Evolutionary conservation across 305 asterid genomes (phyloP).

Genomic region (Fraxinus latifolia): DNA sequence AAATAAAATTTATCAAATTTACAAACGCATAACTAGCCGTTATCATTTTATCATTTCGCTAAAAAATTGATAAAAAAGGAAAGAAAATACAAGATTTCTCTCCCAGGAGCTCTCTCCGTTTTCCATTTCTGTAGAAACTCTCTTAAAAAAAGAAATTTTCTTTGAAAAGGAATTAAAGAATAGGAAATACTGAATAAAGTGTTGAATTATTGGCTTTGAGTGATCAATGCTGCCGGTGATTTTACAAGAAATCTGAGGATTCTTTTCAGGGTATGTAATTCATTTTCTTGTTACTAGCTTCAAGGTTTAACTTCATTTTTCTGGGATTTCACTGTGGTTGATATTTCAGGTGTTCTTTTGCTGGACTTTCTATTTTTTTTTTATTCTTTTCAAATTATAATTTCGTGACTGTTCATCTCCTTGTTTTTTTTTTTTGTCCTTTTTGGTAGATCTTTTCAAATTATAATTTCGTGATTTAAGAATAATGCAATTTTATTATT

Average conservation of each 20-base stretch:
- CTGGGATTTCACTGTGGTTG: background rate
- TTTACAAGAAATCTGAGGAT: conserved; percentile 19
- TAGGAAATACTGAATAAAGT: conserved; percentile 1
- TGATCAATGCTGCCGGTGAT: conserved; percentile 23
- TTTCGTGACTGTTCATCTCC: background rate
- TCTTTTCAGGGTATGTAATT: conserved; percentile 24
- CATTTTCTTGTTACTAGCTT: background rate
- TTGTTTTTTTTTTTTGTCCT: background rate
- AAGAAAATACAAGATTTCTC: conserved; percentile 8
- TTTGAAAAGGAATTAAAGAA: background rate
- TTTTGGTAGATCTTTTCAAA: background rate
- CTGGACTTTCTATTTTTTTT: background rate
- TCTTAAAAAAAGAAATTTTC: conserved; percentile 11
- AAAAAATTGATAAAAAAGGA: background rate
- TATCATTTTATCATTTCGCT: conserved; percentile 17
- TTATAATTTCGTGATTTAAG: background rate
- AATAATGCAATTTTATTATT: background rate
- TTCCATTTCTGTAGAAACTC: conserved; percentile 22
- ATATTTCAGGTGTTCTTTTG: background rate
- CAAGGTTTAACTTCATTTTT: background rate
- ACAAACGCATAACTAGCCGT: conserved; percentile 46
- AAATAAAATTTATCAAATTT: conserved; percentile 12
- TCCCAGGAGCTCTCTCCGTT: conserved; percentile 28
- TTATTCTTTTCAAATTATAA: background rate
- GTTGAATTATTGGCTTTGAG: conserved; percentile 18